Conservation (phyloP, 441 rosid genomes). For the Adansonia grandidieri region DNA sequence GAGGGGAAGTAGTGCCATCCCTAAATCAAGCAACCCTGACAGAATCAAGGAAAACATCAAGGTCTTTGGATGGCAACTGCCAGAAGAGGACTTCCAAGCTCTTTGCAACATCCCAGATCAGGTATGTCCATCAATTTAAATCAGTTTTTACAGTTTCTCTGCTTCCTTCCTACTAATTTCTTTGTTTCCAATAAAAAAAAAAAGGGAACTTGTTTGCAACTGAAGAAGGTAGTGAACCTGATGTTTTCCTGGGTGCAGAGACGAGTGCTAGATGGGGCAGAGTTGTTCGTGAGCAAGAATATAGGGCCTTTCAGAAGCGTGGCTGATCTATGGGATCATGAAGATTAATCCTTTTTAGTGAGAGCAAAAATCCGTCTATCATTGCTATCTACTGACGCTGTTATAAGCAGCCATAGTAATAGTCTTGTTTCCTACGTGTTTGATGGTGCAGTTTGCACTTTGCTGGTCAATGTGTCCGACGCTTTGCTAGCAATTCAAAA, state of each 20-base stretch:
- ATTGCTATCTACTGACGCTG: too few species aligned
- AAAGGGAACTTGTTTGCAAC: too few species aligned
- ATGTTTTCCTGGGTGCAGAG: constrained; percentile 32
- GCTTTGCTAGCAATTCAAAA: too few species aligned
- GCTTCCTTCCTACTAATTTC: background rate
- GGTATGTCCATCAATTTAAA: constrained; percentile 21
- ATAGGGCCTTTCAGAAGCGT: constrained; percentile 50
- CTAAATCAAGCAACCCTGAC: constrained; percentile 50
- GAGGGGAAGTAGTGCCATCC: constrained; percentile 56
- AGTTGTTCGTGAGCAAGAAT: constrained; percentile 45
- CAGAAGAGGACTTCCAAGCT: constrained; percentile 51
- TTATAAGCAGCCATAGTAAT: too few species aligned
- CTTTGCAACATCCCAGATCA: constrained; percentile 44
- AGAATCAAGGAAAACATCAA: constrained; percentile 54
- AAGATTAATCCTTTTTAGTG: constrained; percentile 32
- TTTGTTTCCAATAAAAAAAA: background rate
- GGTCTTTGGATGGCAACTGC: constrained; percentile 54
- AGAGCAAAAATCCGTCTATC: too few species aligned
- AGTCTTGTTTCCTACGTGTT: too few species aligned
- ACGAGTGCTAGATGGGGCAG: constrained; percentile 57
- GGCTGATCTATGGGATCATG: constrained; percentile 63
- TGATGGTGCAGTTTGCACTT: too few species aligned
- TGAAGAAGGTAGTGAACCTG: background rate
- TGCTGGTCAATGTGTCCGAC: too few species aligned
- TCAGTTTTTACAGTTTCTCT: background rate